Conservation (phyloP, 129 eudicot genomes). For the Silybum marianum region DNA sequence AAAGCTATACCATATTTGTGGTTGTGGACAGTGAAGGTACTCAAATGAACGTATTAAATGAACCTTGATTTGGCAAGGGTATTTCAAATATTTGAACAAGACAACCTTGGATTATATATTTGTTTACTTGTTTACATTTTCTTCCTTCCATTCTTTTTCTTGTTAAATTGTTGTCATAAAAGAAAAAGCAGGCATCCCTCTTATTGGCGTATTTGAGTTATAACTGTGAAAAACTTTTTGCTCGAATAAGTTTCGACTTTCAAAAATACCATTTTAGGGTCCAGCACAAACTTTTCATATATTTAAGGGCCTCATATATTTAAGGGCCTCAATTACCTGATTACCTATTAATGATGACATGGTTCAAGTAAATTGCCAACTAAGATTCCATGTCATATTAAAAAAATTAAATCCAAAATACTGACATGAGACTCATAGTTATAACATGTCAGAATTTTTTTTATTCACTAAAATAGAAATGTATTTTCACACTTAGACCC, state of each 20-base stretch:
- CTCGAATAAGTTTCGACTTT: background rate
- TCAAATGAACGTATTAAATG: background rate
- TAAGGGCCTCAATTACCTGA: no score
- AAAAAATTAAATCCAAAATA: no score
- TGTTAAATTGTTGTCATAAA: background rate
- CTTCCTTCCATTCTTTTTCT: background rate
- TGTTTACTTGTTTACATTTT: background rate
- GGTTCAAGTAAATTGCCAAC: no score
- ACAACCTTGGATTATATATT: background rate
- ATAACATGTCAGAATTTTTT: no score
- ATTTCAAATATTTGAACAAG: background rate
- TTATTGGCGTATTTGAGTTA: background rate
- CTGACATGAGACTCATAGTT: no score
- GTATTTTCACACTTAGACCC: no score
- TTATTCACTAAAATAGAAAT: no score
- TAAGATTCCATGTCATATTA: no score
- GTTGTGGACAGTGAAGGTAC: background rate
- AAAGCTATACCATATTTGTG: background rate
- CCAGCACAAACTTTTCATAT: no score
- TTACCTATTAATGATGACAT: no score
- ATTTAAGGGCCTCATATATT: no score
- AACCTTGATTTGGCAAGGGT: slow-evolving; percentile 6
- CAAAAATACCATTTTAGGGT: no score
- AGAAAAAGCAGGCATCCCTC: background rate
- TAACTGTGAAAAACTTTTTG: background rate